A percentile compares a stretch with the other conserved stretches of the same genome.
phyloP scores from a whole-genome alignment of 1,139 yeast genomes.

The Wickerhamomyces sp. region DNA sequence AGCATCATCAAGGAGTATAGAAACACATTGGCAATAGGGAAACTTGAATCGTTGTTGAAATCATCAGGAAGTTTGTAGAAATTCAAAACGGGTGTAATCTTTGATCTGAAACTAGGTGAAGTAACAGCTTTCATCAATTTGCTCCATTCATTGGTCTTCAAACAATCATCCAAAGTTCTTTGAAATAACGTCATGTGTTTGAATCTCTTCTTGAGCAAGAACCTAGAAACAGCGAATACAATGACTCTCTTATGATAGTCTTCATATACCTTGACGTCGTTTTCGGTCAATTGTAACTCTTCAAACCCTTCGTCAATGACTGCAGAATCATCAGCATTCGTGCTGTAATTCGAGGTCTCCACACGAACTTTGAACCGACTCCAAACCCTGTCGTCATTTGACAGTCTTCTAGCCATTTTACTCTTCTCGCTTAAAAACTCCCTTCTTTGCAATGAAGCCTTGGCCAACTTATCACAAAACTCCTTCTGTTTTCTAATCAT shows the following conservation, averaged over 20 bases:
- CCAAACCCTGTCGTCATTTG: constrained; percentile 10
- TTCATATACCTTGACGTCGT: no score
- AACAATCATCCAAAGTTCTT: neutral
- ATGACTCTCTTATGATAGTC: no score
- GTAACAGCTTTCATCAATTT: neutral
- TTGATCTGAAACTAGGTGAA: neutral
- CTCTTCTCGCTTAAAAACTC: constrained; percentile 5
- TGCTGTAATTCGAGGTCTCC: neutral
- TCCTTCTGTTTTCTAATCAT: constrained; percentile 1
- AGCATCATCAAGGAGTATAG: constrained; percentile 6
- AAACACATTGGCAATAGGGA: constrained; percentile 2
- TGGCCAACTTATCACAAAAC: constrained; percentile 1
- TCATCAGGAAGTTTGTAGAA: constrained; percentile 1
- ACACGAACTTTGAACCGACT: constrained; percentile 7
- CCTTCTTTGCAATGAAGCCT: constrained; percentile 9
- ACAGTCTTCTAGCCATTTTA: constrained; percentile 14
- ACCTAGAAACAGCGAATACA: neutral
- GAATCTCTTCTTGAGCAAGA: neutral
- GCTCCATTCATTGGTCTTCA: constrained; percentile 1
- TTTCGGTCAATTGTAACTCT: no score
- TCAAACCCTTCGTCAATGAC: neutral
- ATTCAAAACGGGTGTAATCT: neutral
- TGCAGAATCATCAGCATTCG: neutral
- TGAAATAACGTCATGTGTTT: neutral
- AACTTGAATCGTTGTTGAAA: neutral